Base-by-base conservation (phyloP, 1,284 basidiomycete species). In the Tausonia pullulans region DNA sequence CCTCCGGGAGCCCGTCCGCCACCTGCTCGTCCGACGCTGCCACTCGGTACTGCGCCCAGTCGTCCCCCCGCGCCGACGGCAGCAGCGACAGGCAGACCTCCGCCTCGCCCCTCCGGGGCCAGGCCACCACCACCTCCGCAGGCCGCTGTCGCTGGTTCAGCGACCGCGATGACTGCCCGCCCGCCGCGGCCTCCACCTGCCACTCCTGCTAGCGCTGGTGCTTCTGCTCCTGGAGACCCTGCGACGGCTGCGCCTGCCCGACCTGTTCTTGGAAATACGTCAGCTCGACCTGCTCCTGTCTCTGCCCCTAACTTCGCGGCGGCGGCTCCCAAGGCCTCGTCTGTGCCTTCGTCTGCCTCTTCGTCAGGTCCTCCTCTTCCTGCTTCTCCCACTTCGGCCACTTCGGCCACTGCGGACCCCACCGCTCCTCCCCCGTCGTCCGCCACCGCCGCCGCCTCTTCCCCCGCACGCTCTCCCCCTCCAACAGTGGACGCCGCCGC, bases 401-500 rank as follows among this genome's bases (percentile, higher is more conserved):
- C 27, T 27, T 27, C 27, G 27, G 27, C 27, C 27, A 27, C 27
- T 27, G 27, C 27, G 27, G 27, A 27, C 27, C 27, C 27, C 27
- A 27, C 27, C 27, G 27, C 27, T 27, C 27, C 27, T 27, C 27
- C 27, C 27, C 27, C 57, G 39, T 54, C 10, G 48, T 53, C 48
- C 16, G 27, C 50, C 46, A 53, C 16, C 44, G 11, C n/a, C 14
- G 40, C 55, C 40, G 11, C 46, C 53, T 43, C 54, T 39, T 27
- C 55, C 61, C 16, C 7, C 45, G 27, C 14, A 43, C 7, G 43
- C 45, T 46, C 44, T 57, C 53, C 16, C 44, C 61, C 51, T 5
- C 53, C 55, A 43, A 27, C 27, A 27, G 55, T n/a, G 45, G 45
- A 43, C 61, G 4, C 67, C 64, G 14, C 64, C 61, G n/a, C 58